Conservation (phyloP, 805 yeast genomes). For the Blastobotrys attinorum region DNA sequence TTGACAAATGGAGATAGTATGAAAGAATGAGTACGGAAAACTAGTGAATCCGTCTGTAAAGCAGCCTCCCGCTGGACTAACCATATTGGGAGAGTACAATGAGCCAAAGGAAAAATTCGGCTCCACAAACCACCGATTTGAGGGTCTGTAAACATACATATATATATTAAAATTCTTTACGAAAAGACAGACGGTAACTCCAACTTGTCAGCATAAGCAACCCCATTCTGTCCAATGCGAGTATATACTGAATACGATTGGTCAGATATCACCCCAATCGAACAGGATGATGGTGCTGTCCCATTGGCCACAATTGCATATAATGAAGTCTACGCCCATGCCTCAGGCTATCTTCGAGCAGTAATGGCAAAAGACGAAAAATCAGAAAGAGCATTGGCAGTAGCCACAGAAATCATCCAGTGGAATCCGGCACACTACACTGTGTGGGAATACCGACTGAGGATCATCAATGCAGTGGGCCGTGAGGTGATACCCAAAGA, state of each 20-base stretch:
- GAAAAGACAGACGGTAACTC: too few relatives aligned
- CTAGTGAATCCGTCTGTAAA: too few relatives aligned
- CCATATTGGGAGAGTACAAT: too few relatives aligned
- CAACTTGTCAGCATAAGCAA: too few relatives aligned
- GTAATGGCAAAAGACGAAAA: conserved; percentile 52
- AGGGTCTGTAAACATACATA: too few relatives aligned
- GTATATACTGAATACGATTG: conserved; percentile 21
- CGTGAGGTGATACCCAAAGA: conserved; percentile 26
- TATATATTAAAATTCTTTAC: too few relatives aligned
- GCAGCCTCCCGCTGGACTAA: too few relatives aligned
- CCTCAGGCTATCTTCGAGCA: conserved; percentile 55
- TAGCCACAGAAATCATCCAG: conserved; percentile 57
- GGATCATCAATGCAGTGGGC: conserved; percentile 24
- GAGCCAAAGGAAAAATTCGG: too few relatives aligned
- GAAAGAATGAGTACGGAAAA: too few relatives aligned
- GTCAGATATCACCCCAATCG: conserved; percentile 28
- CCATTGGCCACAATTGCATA: conserved; percentile 42
- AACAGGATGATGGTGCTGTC: conserved; percentile 22
- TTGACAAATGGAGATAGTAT: too few relatives aligned
- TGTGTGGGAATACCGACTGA: conserved; percentile 52
- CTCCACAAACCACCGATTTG: too few relatives aligned
- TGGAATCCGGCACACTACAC: conserved; percentile 87
- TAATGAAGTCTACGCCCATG: conserved; percentile 56
- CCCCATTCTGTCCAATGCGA: neutral
- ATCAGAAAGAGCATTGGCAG: conserved; percentile 60